phyloP scores from a whole-genome alignment of 1,284 basidiomycete genomes.

The Exsudoporus floridanus region DNA sequence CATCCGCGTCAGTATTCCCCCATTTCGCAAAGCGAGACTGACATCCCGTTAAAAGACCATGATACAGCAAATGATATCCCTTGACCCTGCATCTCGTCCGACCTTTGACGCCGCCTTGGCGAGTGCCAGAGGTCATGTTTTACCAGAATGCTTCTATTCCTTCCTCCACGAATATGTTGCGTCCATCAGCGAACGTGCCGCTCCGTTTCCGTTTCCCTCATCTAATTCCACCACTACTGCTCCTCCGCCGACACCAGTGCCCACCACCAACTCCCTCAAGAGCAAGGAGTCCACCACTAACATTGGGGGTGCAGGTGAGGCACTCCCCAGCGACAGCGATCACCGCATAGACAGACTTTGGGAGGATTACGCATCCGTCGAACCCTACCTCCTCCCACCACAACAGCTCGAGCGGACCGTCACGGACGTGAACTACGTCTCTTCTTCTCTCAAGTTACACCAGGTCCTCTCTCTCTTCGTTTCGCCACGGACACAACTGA shows the following conservation, averaged over 20 bases:
- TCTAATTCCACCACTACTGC: constrained; percentile 31
- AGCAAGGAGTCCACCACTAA: constrained; percentile 28
- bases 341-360: constrained; percentile 74
- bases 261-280: constrained; percentile 21
- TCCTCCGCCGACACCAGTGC: constrained; percentile 32
- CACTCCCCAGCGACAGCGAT: constrained; percentile 77
- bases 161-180: constrained; percentile 90
- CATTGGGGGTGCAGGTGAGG: constrained; percentile 37
- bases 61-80: constrained; percentile 87
- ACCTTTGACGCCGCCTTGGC: constrained; percentile 84
- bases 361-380: constrained; percentile 78
- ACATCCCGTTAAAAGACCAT: constrained; percentile 56
- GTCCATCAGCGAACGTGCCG: constrained; percentile 70
- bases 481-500: constrained; percentile 4
- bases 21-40: neutral
- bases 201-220: constrained; percentile 44
- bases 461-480: constrained; percentile 45
- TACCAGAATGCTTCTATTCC: constrained; percentile 92
- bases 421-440: constrained; percentile 53
- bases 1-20: constrained; percentile 59
- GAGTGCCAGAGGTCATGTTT: constrained; percentile 73
- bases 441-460: constrained; percentile 52
- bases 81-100: constrained; percentile 76
- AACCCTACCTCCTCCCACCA: constrained; percentile 63
- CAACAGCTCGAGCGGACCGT: constrained; percentile 43